Evolutionary conservation across 2,329 filamentous ascomycete genomes (phyloP).

Genomic region (Lecanicillium sp.): DNA sequence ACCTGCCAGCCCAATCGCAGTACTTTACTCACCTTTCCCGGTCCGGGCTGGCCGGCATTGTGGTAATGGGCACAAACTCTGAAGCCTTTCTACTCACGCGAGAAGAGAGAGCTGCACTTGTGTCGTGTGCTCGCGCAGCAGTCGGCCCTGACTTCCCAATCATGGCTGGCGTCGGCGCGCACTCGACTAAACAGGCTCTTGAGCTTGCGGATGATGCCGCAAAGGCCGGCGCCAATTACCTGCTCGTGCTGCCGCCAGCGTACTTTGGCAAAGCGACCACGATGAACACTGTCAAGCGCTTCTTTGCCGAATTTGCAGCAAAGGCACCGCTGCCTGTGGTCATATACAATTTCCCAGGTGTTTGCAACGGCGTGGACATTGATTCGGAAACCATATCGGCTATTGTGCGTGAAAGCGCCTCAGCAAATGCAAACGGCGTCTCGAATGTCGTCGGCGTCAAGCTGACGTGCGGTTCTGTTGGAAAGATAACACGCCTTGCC

Average conservation of each 20-base stretch:
- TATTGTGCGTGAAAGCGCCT: constrained; percentile 36
- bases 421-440: constrained; percentile 2
- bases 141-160: constrained; percentile 83
- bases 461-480: constrained; percentile 56
- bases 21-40: constrained; percentile 44
- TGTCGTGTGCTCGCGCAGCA: constrained; percentile 58
- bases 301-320: constrained; percentile 51
- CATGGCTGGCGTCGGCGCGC: constrained; percentile 61
- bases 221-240: constrained; percentile 58
- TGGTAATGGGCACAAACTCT: constrained; percentile 48
- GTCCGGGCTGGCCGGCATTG: constrained; percentile 42
- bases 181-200: constrained; percentile 56
- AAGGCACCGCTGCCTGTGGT: constrained; percentile 48
- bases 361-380: constrained; percentile 61
- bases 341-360: constrained; percentile 62
- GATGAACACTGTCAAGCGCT: constrained; percentile 33
- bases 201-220: constrained; percentile 36
- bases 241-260: constrained; percentile 43
- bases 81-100: constrained; percentile 50
- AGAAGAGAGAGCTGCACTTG: constrained; percentile 49
- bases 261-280: constrained; percentile 33
- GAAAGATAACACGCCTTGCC: constrained; percentile 50
- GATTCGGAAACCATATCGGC: constrained; percentile 55
- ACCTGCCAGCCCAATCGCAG: constrained; percentile 37
- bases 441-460: constrained; percentile 56